phyloP scores from a whole-genome alignment of 1,284 basidiomycete species.

The Moesziomyces sp. region DNA sequence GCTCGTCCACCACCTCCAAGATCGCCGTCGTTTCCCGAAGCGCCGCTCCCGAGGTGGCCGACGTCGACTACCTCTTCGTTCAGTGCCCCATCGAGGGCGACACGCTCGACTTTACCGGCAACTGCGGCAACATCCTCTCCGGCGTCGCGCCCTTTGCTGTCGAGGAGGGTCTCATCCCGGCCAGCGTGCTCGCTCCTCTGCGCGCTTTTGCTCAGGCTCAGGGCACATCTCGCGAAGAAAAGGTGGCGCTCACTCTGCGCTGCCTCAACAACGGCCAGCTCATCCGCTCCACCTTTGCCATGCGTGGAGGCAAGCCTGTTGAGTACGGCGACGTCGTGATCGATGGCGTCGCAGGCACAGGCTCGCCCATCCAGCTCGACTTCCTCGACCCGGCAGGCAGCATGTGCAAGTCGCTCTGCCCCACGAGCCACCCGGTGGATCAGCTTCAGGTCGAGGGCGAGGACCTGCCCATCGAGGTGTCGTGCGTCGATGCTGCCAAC shows the following conservation, averaged over 20 bases:
- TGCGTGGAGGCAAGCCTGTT: conserved; percentile 43
- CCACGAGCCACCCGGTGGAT: conserved; percentile 40
- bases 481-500: conserved; percentile 54
- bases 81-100: conserved; percentile 53
- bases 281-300: conserved; percentile 22
- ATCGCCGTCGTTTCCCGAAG: conserved; percentile 73
- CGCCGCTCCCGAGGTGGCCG: conserved; percentile 11
- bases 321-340: conserved; percentile 40
- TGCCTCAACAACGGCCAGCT: conserved; percentile 14
- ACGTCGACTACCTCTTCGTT: conserved; percentile 58
- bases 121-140: conserved; percentile 59
- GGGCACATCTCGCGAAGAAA: not conserved
- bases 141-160: conserved; percentile 48
- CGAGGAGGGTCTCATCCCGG: conserved; percentile 2
- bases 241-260: conserved; percentile 9
- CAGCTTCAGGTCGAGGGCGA: conserved; percentile 26
- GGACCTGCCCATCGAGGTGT: conserved; percentile 22
- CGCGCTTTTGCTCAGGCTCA: conserved; percentile 1
- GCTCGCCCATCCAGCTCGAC: conserved; percentile 40
- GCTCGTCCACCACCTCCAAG: conserved; percentile 80
- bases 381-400: conserved; percentile 22
- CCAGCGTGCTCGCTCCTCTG: not conserved
- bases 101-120: conserved; percentile 51
- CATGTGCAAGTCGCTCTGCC: conserved; percentile 19
- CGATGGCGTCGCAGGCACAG: conserved; percentile 55